Evolutionary conservation across 805 yeast genomes (phyloP).

Genomic region (Metschnikowia kunwiensis): DNA sequence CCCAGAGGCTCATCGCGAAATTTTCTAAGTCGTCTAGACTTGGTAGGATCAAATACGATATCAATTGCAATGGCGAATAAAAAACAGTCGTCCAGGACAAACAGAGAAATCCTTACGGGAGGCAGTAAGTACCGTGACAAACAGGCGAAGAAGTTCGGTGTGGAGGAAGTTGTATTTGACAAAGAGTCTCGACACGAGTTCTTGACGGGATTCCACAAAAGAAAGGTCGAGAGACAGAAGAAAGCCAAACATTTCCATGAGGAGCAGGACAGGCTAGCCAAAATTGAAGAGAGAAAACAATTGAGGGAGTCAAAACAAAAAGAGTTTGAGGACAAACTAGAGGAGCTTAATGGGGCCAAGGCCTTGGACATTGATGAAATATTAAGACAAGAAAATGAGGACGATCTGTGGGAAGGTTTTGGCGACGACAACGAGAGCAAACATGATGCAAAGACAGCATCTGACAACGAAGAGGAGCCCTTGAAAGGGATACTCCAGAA

Average conservation of each 20-base stretch:
- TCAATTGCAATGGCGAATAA: conserved; percentile 1
- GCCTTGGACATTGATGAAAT: conserved; percentile 17
- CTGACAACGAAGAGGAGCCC: conserved; percentile 11
- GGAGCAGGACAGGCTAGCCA: conserved; percentile 71
- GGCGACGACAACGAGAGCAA: conserved; percentile 14
- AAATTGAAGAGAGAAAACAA: conserved; percentile 71
- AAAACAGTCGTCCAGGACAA: conserved; percentile 38
- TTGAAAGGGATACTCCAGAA: conserved; percentile 20
- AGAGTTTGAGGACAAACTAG: conserved; percentile 61
- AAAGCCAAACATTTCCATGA: conserved; percentile 73
- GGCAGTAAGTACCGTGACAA: conserved; percentile 77
- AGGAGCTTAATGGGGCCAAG: conserved; percentile 50
- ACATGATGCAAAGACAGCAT: conserved; percentile 1
- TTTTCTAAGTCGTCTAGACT: not conserved
- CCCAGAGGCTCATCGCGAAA: conserved; percentile 20
- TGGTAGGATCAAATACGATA: not conserved
- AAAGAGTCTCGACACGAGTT: conserved; percentile 75
- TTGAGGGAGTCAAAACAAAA: conserved; percentile 68
- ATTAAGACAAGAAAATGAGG: conserved; percentile 17
- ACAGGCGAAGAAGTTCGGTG: conserved; percentile 44
- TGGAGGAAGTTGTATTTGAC: conserved; percentile 84
- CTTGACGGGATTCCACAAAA: conserved; percentile 92
- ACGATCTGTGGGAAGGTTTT: conserved; percentile 43
- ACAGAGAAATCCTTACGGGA: conserved; percentile 85
- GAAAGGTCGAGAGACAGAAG: conserved; percentile 85